Evolutionary conservation across 768 basidiomycete genomes (phyloP).

Genomic region (Pisolithus marmoratus): DNA sequence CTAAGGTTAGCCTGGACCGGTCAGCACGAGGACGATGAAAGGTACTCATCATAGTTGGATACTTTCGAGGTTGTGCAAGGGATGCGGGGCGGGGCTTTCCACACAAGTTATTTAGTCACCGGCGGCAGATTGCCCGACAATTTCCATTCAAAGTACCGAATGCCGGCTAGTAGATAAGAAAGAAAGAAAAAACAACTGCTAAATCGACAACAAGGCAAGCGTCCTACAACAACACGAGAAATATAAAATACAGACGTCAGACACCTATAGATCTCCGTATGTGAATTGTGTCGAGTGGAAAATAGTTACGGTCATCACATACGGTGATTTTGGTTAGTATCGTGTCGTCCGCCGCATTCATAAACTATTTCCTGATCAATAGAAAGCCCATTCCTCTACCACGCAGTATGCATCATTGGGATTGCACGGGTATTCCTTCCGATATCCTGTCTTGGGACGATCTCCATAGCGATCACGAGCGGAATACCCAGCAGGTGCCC

Average conservation of each 20-base stretch:
- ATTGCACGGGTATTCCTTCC: conserved; percentile 48
- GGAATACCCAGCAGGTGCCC: conserved; percentile 17
- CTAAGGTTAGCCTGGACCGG: conserved; percentile 22
- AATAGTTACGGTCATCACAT: not conserved
- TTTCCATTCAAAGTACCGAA: conserved; percentile 16
- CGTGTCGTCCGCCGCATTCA: not conserved
- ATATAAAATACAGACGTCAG: not conserved
- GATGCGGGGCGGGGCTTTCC: not conserved
- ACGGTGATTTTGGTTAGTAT: no score
- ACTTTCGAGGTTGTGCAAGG: conserved; percentile 12
- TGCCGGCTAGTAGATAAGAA: conserved; percentile 4
- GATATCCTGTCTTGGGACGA: conserved; percentile 27
- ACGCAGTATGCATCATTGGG: conserved; percentile 61
- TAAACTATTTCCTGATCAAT: conserved; percentile 12
- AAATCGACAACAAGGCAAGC: not conserved
- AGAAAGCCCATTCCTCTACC: conserved; percentile 64
- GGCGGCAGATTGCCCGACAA: conserved; percentile 8
- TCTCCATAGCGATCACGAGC: conserved; percentile 24
- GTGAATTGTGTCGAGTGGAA: not conserved
- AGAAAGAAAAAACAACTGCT: not conserved
- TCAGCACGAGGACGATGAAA: conserved; percentile 7
- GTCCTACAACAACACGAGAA: not conserved
- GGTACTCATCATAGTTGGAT: conserved; percentile 55
- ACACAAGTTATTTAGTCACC: conserved; percentile 3
- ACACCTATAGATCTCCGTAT: not conserved